phyloP scores from a whole-genome alignment of 129 eudicot genomes.

The Heracleum sosnowskyi region DNA sequence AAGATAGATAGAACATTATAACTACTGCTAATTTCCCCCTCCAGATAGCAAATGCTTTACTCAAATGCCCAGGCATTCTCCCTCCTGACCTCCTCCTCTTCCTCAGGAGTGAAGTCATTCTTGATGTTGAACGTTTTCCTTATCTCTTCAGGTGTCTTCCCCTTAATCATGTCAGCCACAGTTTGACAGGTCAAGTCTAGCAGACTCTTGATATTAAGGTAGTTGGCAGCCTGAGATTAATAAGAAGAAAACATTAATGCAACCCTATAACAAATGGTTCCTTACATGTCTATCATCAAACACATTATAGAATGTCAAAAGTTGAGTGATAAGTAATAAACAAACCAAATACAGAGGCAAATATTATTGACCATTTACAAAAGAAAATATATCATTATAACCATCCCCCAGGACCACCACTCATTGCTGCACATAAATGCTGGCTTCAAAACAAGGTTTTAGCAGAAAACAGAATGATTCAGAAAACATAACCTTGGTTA shows the following conservation, averaged over 20 bases:
- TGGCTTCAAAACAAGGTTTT: not conserved
- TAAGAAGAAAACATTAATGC: not conserved
- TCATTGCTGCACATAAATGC: not conserved
- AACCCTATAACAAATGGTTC: not conserved
- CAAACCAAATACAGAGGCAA: not conserved
- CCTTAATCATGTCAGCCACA: constrained; percentile 22
- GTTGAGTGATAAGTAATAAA: not conserved
- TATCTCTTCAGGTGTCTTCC: constrained; percentile 21
- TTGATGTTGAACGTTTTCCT: constrained; percentile 21
- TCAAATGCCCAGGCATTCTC: constrained; percentile 29
- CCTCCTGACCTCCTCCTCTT: constrained; percentile 17
- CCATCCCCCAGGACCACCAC: not conserved
- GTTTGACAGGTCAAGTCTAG: constrained; percentile 21
- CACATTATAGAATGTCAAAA: not conserved
- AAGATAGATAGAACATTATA: not conserved
- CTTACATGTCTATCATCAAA: not conserved
- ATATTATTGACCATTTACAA: not conserved
- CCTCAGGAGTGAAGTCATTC: constrained; percentile 26
- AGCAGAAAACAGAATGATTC: not conserved
- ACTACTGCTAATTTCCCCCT: not conserved
- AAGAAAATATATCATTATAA: not conserved
- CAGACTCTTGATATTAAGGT: constrained; percentile 23
- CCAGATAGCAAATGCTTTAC: not conserved
- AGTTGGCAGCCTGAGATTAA: constrained; percentile 20
- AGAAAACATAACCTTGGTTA: too few relatives aligned